phyloP scores from a whole-genome alignment of 2,329 filamentous ascomycete species.

The Trichoderma oligosporum region DNA sequence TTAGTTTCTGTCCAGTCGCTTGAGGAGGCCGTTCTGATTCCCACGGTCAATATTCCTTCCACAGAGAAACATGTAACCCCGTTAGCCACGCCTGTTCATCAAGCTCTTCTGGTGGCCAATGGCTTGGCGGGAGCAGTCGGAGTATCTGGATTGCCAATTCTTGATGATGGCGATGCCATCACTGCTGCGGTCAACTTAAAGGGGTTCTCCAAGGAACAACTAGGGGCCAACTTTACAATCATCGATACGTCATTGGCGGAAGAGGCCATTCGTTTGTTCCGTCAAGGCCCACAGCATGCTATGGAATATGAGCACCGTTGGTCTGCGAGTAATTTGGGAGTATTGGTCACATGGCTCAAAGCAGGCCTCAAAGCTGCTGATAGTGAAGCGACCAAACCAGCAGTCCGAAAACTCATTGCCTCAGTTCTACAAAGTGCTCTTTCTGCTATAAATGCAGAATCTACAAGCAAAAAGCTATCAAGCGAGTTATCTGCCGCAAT shows the following conservation, averaged over 20 bases:
- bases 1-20: constrained; percentile 41
- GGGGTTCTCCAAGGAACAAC: constrained; percentile 38
- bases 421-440: constrained; percentile 60
- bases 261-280: constrained; percentile 62
- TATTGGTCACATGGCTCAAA: constrained; percentile 63
- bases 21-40: constrained; percentile 69
- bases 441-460: constrained; percentile 48
- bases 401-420: constrained; percentile 61
- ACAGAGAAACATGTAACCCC: constrained; percentile 61
- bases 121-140: constrained; percentile 66
- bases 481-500: not conserved
- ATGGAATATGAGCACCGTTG: constrained; percentile 70
- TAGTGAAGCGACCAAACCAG: constrained; percentile 58
- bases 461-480: constrained; percentile 1
- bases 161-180: constrained; percentile 41
- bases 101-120: constrained; percentile 68
- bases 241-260: constrained; percentile 63
- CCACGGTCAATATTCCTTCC: constrained; percentile 67
- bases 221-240: constrained; percentile 45
- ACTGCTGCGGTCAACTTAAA: constrained; percentile 57
- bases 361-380: constrained; percentile 40
- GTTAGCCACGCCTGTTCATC: constrained; percentile 79
- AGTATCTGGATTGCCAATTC: constrained; percentile 42
- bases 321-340: constrained; percentile 66
- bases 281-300: constrained; percentile 65